phyloP scores from a whole-genome alignment of 1,284 basidiomycete species.

The Malassezia obtusa region DNA sequence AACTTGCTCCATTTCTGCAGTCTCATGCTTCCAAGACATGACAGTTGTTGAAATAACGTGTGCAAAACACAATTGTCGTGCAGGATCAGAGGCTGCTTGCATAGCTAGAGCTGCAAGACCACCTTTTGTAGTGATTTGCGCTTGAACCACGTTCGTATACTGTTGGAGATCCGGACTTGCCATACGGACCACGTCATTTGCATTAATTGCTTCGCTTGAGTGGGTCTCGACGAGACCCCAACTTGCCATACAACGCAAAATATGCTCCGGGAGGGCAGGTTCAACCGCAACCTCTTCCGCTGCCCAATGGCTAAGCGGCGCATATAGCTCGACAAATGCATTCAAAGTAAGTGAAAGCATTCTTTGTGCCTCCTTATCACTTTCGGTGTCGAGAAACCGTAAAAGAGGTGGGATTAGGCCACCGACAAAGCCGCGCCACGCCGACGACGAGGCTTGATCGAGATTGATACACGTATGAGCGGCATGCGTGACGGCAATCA shows the following conservation, averaged over 20 bases:
- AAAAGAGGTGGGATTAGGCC: constrained; percentile 3
- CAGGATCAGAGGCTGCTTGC: neutral
- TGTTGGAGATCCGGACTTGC: neutral
- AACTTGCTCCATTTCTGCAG: neutral
- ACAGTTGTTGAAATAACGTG: neutral
- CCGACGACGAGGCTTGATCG: neutral
- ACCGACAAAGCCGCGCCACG: constrained; percentile 2
- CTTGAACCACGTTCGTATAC: neutral
- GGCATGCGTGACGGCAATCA: neutral
- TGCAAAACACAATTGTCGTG: neutral
- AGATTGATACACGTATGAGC: neutral
- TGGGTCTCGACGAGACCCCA: neutral
- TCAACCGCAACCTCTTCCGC: neutral
- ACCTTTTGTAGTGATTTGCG: neutral
- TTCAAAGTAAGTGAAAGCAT: neutral
- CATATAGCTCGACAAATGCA: neutral
- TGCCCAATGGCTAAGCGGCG: neutral
- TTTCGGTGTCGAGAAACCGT: neutral
- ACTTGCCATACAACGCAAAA: neutral
- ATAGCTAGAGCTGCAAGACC: neutral
- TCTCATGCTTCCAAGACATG: neutral
- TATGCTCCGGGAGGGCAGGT: neutral
- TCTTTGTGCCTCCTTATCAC: neutral
- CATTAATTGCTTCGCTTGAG: neutral
- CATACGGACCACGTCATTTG: neutral